These are phyloP conservation scores for Penicillium manginii DNA, from an alignment of 495 filamentous ascomycete species.

Conservation along the genomic window DNA sequence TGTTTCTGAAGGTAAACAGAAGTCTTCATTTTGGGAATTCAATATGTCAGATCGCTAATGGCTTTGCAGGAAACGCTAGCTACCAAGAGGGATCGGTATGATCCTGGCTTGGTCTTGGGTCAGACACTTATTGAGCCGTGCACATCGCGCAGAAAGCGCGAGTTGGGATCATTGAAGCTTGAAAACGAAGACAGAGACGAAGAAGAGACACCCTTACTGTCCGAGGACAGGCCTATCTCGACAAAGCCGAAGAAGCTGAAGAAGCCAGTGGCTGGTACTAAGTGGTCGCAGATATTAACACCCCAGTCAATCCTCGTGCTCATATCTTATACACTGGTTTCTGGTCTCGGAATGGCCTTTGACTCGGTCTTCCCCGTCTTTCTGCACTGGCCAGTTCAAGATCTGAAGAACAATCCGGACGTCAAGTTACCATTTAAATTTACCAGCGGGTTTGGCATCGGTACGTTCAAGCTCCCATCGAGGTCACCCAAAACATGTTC, in stretches of 20 bases:
- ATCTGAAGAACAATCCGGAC: conserved; percentile 56
- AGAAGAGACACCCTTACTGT: conserved; percentile 45
- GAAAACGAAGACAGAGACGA: conserved; percentile 31
- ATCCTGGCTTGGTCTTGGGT: conserved; percentile 73
- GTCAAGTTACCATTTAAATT: conserved; percentile 76
- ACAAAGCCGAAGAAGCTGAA: conserved; percentile 21
- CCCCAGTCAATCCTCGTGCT: conserved; percentile 78
- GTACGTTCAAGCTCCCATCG: conserved; percentile 32
- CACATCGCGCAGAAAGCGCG: conserved; percentile 22
- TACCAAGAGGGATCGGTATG: conserved; percentile 60
- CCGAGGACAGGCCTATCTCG: conserved; percentile 13
- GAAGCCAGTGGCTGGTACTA: conserved; percentile 40
- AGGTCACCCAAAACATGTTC: neutral
- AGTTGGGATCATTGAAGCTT: neutral
- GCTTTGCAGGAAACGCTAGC: conserved; percentile 70
- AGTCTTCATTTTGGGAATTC: neutral
- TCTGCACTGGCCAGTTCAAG: conserved; percentile 69
- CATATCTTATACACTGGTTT: conserved; percentile 72
- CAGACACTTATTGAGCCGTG: conserved; percentile 43
- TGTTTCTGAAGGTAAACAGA: conserved; percentile 64
- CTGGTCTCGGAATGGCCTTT: conserved; percentile 75
- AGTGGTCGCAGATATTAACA: conserved; percentile 69
- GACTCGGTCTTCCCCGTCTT: conserved; percentile 84
- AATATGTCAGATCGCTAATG: neutral
- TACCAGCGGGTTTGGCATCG: conserved; percentile 73